Base-by-base conservation (phyloP, 164 flowering plant genomes). In the Stephania japonica region DNA sequence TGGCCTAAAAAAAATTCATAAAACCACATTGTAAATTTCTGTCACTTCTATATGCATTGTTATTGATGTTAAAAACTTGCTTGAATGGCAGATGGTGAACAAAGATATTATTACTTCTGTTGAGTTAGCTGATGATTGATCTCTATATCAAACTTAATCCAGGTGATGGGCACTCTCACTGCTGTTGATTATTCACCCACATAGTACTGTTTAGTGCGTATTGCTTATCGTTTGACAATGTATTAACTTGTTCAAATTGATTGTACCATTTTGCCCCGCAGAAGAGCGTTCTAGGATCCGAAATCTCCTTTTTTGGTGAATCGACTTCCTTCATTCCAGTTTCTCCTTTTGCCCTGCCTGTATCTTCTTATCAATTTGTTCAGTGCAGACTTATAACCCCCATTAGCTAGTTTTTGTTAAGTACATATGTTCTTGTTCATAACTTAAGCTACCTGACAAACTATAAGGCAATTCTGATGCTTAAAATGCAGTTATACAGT, bases 31-130 rank as follows among this genome's bases (percentile, higher is more conserved):
- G 38, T 2, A 32, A 4, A 32, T 32, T 32, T 32, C 38, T 32
- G 38, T 32, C 38, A 12, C 42, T 53, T 42, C 41, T 53, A 10
- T 56, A 14, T 70, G 47, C 65, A 27, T 14, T 65, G 25, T 7
- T 25, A 19, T 21, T 67, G 42, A 70, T n/a, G n/a, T n/a, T n/a
- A 65, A 42, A 27, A 23, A 32, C 42, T 11, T 47, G 44, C 18
- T 21, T 67, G 38, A 0, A 43, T 79, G 65, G 74, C 86, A 86
- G 87, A 79, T 83, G 71, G 83, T 78, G 70, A 80, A 75, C 27
- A 83, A 81, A 73, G 86, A 83, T 61, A 75, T 61, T 61, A 75
- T 61, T n/a, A 26, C 75, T 9, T 13, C 78, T 23, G 68, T 38
- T 41, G 89, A 82, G 56, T 32, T 32, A 32, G 70, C 56, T 32